Conservation (phyloP, 257 asterid genomes). For the Gentiana straminea region DNA sequence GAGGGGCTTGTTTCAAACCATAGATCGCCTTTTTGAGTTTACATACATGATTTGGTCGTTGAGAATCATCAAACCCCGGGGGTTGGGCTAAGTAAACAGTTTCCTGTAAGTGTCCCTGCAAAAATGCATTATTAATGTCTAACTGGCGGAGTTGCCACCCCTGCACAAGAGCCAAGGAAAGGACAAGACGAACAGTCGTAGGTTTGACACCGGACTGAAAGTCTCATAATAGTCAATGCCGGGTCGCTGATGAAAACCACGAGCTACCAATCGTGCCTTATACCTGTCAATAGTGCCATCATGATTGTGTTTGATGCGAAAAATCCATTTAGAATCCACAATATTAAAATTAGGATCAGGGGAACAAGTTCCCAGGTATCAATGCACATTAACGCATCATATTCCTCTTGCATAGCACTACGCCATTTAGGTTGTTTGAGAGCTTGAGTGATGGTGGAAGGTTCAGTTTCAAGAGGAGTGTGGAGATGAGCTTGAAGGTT, state of each 20-base stretch:
- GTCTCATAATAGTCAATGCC: background rate
- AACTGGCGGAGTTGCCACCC: background rate
- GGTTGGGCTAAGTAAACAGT: background rate
- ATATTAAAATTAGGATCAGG: no score
- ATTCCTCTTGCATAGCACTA: background rate
- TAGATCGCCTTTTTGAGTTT: background rate
- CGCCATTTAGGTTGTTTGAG: background rate
- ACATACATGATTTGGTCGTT: background rate
- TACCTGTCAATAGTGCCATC: conserved; percentile 1
- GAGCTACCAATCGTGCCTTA: background rate
- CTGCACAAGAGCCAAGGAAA: background rate
- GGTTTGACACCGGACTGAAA: background rate
- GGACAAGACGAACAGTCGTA: background rate
- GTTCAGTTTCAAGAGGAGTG: background rate
- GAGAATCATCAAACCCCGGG: background rate
- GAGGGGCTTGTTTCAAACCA: background rate
- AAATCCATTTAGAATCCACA: background rate
- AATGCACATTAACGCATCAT: background rate
- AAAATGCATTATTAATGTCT: conserved; percentile 1
- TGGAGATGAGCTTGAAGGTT: background rate
- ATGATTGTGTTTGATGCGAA: background rate
- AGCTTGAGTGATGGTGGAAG: background rate
- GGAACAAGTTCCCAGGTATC: background rate
- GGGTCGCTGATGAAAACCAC: background rate
- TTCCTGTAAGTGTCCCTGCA: background rate